Base-by-base conservation (phyloP, 768 basidiomycete genomes). In the Pleurotus sapidus region DNA sequence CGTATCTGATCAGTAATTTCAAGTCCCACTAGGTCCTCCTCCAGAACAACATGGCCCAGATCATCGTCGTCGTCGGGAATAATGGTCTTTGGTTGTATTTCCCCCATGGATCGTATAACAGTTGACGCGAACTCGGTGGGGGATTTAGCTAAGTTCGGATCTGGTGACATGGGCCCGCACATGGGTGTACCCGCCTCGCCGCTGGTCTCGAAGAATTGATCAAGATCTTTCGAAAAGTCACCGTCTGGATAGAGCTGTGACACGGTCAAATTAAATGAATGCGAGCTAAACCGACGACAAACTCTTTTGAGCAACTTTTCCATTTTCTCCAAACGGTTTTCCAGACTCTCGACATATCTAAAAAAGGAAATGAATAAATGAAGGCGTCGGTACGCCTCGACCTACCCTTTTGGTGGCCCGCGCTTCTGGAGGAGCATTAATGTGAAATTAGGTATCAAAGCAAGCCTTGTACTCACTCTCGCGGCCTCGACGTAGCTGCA, bases 401-500 rank as follows among this genome's bases (percentile, higher is more conserved):
- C 77, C 46, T 59, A 86, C 83, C 83, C 81, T 73, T 86, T 86
- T 15, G 85, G 82, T 40, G 84, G 78, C 3, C 87, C 87, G 20
- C 87, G 76, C 48, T 79, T 75, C 80, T 81, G 56, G 6, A 34
- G 20, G 45, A 43, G 50, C 6, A 24, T 48, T 25, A 3, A 34
- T 34, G 30, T 34, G 0, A 34, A 11, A 9, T 3, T 34, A 9
- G 8, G 30, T 11, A 11, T 11, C 8, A 34, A 34, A 34, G 7
- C 61, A 34, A 57, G 14, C 8, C n/a, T 18, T 17, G 5, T 12
- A 77, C 75, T 49, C 59, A 86, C 86, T 80, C 87, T 88, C 9
- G 84, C 82, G 17, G 84, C 80, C 69, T 88, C 85, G 55, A 82
- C 77, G 64, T 89, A 88, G 1, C 84, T 87, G 67, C 88, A 90